A percentile compares a stretch with the other conserved stretches of the same genome.
These are phyloP conservation scores for Cutaneotrichosporon curvatum DNA, from an alignment of 1,284 basidiomycete genomes.

Conservation along the genomic window DNA sequence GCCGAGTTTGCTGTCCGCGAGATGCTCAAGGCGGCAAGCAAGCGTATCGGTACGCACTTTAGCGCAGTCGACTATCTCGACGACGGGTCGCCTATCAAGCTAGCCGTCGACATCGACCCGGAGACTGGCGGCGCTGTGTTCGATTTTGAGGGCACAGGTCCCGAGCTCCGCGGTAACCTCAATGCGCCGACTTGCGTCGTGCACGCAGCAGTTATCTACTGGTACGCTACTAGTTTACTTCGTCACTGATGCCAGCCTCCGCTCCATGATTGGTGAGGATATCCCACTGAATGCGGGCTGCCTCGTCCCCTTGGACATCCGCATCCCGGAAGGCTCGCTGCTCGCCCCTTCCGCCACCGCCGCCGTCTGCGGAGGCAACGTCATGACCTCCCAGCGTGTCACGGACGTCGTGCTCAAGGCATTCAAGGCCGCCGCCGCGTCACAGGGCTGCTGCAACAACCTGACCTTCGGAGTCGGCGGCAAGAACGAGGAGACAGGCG, in stretches of 20 bases:
- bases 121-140: slow-evolving; percentile 71
- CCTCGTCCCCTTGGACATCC: slow-evolving; percentile 57
- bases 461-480: slow-evolving; percentile 6
- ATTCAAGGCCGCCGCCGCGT: slow-evolving; percentile 85
- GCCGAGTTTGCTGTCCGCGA: slow-evolving; percentile 83
- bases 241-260: slow-evolving; percentile 35
- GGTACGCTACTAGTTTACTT: too few species aligned
- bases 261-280: slow-evolving; percentile 49
- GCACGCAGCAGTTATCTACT: slow-evolving; percentile 86
- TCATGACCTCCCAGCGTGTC: slow-evolving; percentile 74
- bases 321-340: slow-evolving; percentile 71
- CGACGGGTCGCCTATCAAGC: slow-evolving; percentile 77
- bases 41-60: slow-evolving; percentile 50
- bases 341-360: slow-evolving; percentile 76
- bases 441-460: slow-evolving; percentile 73
- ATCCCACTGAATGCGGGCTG: slow-evolving; percentile 94
- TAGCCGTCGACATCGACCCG: slow-evolving; percentile 73
- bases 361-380: slow-evolving; percentile 76
- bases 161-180: slow-evolving; percentile 80
- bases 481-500: slow-evolving; percentile 6
- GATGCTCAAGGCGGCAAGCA: slow-evolving; percentile 58
- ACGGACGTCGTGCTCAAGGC: slow-evolving; percentile 91
- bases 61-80: slow-evolving; percentile 49
- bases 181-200: slow-evolving; percentile 84
- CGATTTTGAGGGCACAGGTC: slow-evolving; percentile 82